A percentile compares a stretch with the other conserved stretches of the same genome.
phyloP scores from a whole-genome alignment of 1,284 basidiomycete species.

The Xanthoconium separans region DNA sequence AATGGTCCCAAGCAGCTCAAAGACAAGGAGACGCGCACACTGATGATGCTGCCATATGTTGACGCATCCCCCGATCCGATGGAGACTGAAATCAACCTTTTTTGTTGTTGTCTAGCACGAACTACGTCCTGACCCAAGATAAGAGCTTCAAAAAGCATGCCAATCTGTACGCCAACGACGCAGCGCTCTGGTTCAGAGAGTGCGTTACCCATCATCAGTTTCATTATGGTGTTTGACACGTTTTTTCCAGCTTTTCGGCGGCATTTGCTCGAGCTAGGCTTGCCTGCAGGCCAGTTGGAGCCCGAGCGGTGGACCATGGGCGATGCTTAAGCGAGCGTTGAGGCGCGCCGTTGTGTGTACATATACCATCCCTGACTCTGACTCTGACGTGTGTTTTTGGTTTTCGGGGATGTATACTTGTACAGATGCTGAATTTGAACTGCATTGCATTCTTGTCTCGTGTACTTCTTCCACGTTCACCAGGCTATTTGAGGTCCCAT shows the following conservation, averaged over 20 bases:
- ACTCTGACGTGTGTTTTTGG: too few relatives aligned
- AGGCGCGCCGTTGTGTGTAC: too few relatives aligned
- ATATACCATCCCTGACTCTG: too few relatives aligned
- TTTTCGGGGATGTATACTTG: too few relatives aligned
- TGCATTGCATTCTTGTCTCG: too few relatives aligned
- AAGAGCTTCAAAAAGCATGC: conserved; percentile 87
- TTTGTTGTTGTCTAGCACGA: conserved; percentile 52
- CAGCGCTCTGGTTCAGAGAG: conserved; percentile 90
- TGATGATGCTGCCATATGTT: conserved; percentile 99
- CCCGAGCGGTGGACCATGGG: conserved; percentile 76
- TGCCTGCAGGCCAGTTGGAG: conserved; percentile 78
- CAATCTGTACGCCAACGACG: conserved; percentile 80
- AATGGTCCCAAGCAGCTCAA: conserved; percentile 90
- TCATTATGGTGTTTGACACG: neutral
- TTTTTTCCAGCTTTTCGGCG: conserved; percentile 68
- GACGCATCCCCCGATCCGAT: neutral
- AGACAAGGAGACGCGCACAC: conserved; percentile 83
- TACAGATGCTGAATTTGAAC: too few relatives aligned
- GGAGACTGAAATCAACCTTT: conserved; percentile 1
- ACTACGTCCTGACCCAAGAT: conserved; percentile 82
- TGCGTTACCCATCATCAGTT: conserved; percentile 4
- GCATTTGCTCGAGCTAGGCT: conserved; percentile 87
- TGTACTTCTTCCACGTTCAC: too few relatives aligned
- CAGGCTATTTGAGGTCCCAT: too few relatives aligned
- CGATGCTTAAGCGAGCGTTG: conserved; percentile 25